Evolutionary conservation across 495 filamentous ascomycete species (phyloP), one percentile per base, ranked within the genome.

Genomic region (Podospora pseudoanserina): DNA sequence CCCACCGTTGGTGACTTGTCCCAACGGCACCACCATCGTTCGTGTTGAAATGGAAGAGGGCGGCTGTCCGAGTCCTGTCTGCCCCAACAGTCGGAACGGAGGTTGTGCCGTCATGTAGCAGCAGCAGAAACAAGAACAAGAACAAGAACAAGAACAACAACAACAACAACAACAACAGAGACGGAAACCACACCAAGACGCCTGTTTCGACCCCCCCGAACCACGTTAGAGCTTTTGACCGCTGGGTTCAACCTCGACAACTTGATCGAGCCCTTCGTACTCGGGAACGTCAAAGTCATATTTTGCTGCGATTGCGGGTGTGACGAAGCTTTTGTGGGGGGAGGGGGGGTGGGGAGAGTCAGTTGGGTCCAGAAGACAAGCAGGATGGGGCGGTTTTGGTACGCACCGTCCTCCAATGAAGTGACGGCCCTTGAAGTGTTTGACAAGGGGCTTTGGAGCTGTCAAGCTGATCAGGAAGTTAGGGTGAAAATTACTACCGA

Each of bases 381-480:
- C 34, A 30, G 20, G 63, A 32, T 27, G 32, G 19, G 18, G 56
- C 13, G 54, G 11, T 13, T 28, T 72, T 58, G 55, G 68, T 69
- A 75, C 77, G 68, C 78, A 88, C 86, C 89, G 77, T 20, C 93
- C 93, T 0, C 95, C 95, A 57, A 98, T 74, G 75, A 97, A 97
- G 83, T 97, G 96, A 67, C 91, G 82, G 0, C 95, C 95, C 72
- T 80, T 83, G 75, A 95, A 98, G 73, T 85, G 87, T 78, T 89
- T 91, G 27, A 93, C 90, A 63, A 96, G 81, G n/a, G 93, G 94
- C 80, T 99, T 99, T 44, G 95, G 93, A 56, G 95, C 96, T 62
- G 96, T 97, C 77, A 99, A 80, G 73, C 92, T 96, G 70, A 99
- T 87, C 68, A 99, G 77, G 60, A 88, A 87, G 57, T 82, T 78